These are phyloP conservation scores for Cryphonectria japonica DNA, from an alignment of 2,329 filamentous ascomycete genomes.

Conservation along the genomic window DNA sequence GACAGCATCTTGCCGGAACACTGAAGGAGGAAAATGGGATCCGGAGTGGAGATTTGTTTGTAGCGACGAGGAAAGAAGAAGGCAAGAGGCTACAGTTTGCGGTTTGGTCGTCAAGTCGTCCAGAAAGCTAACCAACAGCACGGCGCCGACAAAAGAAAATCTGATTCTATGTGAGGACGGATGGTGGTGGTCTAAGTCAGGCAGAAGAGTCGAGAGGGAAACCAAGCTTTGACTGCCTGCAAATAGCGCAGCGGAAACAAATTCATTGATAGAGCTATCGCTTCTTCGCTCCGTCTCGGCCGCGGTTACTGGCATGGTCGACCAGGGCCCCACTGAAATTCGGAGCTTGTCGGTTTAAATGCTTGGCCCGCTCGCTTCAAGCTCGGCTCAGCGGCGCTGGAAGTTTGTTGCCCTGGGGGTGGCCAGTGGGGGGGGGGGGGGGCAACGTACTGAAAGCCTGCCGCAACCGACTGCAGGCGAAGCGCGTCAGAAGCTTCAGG, in stretches of 20 bases:
- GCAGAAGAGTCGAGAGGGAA: constrained; percentile 23
- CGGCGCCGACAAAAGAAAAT: constrained; percentile 29
- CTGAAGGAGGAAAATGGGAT: not conserved
- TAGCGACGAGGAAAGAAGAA: not conserved
- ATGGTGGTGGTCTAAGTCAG: constrained; percentile 10
- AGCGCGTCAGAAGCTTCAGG: not conserved
- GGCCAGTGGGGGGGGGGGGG: not conserved
- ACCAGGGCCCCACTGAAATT: constrained; percentile 16
- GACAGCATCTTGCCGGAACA: constrained; percentile 56
- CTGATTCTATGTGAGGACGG: not conserved
- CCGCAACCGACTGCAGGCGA: not conserved
- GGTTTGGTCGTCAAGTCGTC: constrained; percentile 26
- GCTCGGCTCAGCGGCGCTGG: constrained; percentile 20
- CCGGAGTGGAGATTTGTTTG: constrained; percentile 22
- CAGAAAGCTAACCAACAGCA: constrained; percentile 25
- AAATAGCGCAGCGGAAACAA: constrained; percentile 41
- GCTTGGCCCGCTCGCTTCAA: constrained; percentile 26
- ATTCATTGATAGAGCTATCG: constrained; percentile 32
- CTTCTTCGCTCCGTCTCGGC: constrained; percentile 9
- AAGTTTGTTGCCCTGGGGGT: not conserved
- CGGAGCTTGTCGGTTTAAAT: constrained; percentile 29
- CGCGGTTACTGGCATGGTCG: constrained; percentile 6
- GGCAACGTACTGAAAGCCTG: not conserved
- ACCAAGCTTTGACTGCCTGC: constrained; percentile 29
- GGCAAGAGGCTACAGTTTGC: not conserved